These are phyloP conservation scores for Epithemia pelagica DNA, from an alignment of 108 stramenopile species.

Conservation along the genomic window DNA sequence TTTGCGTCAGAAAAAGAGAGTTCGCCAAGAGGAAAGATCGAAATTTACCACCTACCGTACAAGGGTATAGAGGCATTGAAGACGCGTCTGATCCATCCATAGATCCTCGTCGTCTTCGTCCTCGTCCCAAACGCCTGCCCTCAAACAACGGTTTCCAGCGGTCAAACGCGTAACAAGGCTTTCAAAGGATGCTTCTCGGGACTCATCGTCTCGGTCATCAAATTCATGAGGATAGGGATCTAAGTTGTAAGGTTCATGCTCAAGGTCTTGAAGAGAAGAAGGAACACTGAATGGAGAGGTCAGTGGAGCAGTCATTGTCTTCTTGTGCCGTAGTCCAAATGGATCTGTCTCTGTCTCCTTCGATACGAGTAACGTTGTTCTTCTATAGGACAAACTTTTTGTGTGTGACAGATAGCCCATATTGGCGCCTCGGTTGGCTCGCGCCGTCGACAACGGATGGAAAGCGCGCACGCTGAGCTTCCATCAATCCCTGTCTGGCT, in stretches of 20 bases:
- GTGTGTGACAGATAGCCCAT: too few species aligned
- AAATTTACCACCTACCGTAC: conserved; percentile 45
- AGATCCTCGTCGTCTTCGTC: conserved; percentile 23
- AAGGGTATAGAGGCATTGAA: conserved; percentile 78
- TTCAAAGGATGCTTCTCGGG: conserved; percentile 72
- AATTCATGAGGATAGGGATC: conserved; percentile 83
- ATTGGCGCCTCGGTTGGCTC: too few species aligned
- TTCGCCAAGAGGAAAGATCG: not conserved
- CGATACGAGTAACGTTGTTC: too few species aligned
- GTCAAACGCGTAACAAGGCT: conserved; percentile 49
- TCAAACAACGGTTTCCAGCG: conserved; percentile 48
- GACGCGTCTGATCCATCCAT: conserved; percentile 60
- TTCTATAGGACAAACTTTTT: too few species aligned
- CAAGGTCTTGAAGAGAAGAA: conserved; percentile 71
- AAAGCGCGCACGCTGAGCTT: too few species aligned
- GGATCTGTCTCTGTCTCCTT: too few species aligned
- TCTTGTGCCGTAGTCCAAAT: too few species aligned
- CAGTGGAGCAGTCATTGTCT: not conserved
- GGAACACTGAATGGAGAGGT: conserved; percentile 60
- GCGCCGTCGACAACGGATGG: too few species aligned
- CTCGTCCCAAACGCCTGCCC: conserved; percentile 27
- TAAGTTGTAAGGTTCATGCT: conserved; percentile 79
- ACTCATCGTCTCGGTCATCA: conserved; percentile 76
- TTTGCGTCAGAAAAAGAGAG: too few species aligned
- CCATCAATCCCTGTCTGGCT: too few species aligned